These are phyloP conservation scores for Taiwanofungus camphoratus DNA, from an alignment of 1,284 basidiomycete species.

Conservation along the genomic window DNA sequence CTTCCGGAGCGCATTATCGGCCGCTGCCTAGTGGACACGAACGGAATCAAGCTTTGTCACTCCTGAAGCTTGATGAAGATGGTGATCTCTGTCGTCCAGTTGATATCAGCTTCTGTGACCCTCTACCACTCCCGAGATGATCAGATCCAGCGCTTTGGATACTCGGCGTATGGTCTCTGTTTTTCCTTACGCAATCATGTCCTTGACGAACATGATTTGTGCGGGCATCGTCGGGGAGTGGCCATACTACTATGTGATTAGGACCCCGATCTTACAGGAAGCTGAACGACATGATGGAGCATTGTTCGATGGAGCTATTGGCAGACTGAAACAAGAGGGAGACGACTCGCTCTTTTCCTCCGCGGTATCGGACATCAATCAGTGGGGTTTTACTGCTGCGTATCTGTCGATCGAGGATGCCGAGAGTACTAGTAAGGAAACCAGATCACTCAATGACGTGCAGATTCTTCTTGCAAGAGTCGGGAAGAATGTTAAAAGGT, in stretches of 20 bases:
- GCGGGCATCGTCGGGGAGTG: slow-evolving; percentile 3
- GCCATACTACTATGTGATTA: background rate
- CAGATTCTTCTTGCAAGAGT: no score
- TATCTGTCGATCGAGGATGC: no score
- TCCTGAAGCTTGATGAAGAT: slow-evolving; percentile 1
- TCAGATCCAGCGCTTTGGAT: slow-evolving; percentile 4
- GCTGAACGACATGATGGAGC: background rate
- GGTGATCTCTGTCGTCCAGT: slow-evolving; percentile 2
- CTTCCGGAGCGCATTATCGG: slow-evolving; percentile 2
- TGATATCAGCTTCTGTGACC: slow-evolving; percentile 2
- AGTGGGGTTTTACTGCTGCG: no score
- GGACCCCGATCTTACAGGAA: slow-evolving; percentile 8
- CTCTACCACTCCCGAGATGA: background rate
- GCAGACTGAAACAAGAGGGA: slow-evolving; percentile 1
- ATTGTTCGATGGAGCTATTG: slow-evolving; percentile 3
- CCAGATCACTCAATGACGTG: no score
- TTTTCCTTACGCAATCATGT: slow-evolving; percentile 9
- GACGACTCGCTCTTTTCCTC: no score
- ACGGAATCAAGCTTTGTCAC: background rate
- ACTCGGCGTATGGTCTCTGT: slow-evolving; percentile 8
- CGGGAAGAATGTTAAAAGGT: no score
- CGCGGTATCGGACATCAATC: no score
- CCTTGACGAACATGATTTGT: slow-evolving; percentile 5
- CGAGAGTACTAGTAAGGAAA: no score
- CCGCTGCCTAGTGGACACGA: background rate